Evolutionary conservation across 257 asterid species (phyloP), one percentile per base, ranked within the genome.

Genomic region (Petunia secreta): DNA sequence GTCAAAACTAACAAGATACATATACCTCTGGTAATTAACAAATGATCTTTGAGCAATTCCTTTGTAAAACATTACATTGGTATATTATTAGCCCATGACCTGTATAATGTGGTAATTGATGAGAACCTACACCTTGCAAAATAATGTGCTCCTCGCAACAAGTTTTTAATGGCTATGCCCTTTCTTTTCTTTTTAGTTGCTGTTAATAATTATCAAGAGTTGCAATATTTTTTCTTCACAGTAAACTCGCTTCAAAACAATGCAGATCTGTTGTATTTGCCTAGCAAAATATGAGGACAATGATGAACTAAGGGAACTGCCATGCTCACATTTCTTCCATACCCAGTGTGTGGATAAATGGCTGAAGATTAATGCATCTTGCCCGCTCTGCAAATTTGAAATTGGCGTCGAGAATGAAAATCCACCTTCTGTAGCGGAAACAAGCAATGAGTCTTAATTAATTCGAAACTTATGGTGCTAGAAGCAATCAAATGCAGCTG

Each of bases 381-480:
- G 83, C 55, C 83, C 83, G n/a, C 83, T 80, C 9, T 80, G 83
- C 59, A 80, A 74, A 81, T 79, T 38, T 54, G 77, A 79, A 34
- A 76, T 74, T 74, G 63, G 41, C 5, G 62, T 11, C 15, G 78
- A 73, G 43, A 73, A 50, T 34, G 62, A 73, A 73, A 50, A 48
- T 74, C 41, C 78, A 34, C 50, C 77, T 44, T 73, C 77, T 71
- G 58, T 11, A 54, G 9, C 15, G 40, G 60, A 48, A 36, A 55
- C 62, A 15, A 9, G 15, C 62, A 74, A 50, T 57, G 50, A 13
- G 36, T 11, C 11, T 25, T 53, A 50, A 38, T 73, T 15, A 15
- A 57, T 57, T 9, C 63, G n/a, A 57, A 57, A 57, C 36, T 4
- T 57, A n/a, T n/a, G 63, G 63, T 57, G 63, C 63, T 15, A 14